These are phyloP conservation scores for Bremia lactucae DNA, from an alignment of 352 stramenopile species.

Conservation along the genomic window DNA sequence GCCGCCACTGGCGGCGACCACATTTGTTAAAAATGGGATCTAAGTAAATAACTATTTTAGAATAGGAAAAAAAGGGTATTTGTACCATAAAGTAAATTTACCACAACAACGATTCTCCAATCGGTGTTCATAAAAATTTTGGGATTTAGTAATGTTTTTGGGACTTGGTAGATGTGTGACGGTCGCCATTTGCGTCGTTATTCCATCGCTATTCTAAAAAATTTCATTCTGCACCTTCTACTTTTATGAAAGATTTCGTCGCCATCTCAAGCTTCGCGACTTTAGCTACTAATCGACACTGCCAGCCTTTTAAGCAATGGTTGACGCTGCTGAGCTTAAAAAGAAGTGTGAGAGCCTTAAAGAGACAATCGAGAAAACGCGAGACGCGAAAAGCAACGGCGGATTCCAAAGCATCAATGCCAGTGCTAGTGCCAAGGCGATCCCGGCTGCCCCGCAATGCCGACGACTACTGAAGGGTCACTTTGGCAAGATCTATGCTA, in stretches of 20 bases:
- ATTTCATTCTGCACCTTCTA: too few relatives aligned
- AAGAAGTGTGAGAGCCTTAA: conserved; percentile 83
- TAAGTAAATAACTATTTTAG: too few relatives aligned
- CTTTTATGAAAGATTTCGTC: conserved; percentile 16
- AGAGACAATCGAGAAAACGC: conserved; percentile 81
- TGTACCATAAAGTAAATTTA: too few relatives aligned
- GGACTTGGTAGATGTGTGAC: too few relatives aligned
- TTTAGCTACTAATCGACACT: conserved; percentile 5
- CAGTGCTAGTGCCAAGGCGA: conserved; percentile 53
- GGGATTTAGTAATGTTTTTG: too few relatives aligned
- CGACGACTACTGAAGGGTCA: conserved; percentile 95
- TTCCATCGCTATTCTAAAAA: too few relatives aligned
- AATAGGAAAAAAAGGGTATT: too few relatives aligned
- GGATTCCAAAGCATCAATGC: conserved; percentile 60
- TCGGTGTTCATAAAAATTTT: too few relatives aligned
- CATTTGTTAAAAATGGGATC: too few relatives aligned
- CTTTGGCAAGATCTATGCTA: conserved; percentile 99
- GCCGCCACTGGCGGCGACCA: too few relatives aligned
- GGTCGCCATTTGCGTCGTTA: too few relatives aligned
- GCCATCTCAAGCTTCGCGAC: conserved; percentile 10
- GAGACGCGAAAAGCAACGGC: conserved; percentile 63
- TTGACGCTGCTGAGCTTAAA: conserved; percentile 67
- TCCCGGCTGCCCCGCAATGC: conserved; percentile 85
- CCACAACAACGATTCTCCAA: too few relatives aligned
- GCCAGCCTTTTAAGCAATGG: conserved; percentile 27